Conservation (phyloP, 805 yeast species). For the Jamesozyma piceae region DNA sequence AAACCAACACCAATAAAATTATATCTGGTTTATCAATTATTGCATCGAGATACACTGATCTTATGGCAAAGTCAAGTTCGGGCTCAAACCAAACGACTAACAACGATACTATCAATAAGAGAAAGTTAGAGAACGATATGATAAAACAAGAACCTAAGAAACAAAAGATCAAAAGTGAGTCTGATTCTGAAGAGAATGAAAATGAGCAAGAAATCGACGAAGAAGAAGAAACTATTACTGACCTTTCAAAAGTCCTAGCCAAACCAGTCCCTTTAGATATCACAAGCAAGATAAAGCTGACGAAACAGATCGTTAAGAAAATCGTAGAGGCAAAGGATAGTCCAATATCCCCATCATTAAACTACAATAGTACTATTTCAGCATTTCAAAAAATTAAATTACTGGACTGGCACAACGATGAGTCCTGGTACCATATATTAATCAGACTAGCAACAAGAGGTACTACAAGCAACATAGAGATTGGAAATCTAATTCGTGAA, state of each 20-base stretch:
- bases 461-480: conserved; percentile 35
- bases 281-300: conserved; percentile 48
- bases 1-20: conserved; percentile 43
- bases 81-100: neutral
- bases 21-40: conserved; percentile 62
- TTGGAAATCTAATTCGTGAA: conserved; percentile 55
- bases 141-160: conserved; percentile 7
- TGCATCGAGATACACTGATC: conserved; percentile 51
- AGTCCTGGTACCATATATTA: conserved; percentile 68
- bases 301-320: conserved; percentile 23
- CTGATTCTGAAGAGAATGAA: conserved; percentile 10
- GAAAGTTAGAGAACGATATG: neutral
- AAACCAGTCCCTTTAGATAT: conserved; percentile 43
- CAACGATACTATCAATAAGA: conserved; percentile 4
- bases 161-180: conserved; percentile 1
- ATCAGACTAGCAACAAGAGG: conserved; percentile 82
- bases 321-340: conserved; percentile 5
- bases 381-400: conserved; percentile 21
- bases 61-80: conserved; percentile 24
- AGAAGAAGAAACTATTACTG: conserved; percentile 25
- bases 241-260: conserved; percentile 7
- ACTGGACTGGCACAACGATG: conserved; percentile 50
- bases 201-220: conserved; percentile 17
- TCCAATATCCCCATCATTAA: neutral
- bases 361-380: neutral